Base-by-base conservation (phyloP, 208 protist species). In the Giardia duodenalis region DNA sequence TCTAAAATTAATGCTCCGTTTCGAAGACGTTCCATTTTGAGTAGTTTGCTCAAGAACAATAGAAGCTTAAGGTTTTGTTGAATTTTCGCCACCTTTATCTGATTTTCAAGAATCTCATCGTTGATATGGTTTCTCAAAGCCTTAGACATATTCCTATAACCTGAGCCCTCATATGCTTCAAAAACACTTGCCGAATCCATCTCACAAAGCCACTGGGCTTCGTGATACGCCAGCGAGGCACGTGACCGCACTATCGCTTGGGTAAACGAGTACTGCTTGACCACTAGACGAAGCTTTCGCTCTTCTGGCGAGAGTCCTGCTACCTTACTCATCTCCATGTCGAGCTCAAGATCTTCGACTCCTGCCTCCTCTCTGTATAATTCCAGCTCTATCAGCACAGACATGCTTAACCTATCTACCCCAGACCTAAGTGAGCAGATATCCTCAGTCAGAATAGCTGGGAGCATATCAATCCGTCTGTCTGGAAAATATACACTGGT, bases 401-500 rank as follows among this genome's bases (percentile, higher is more conserved):
- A 97, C 92, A 98, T 98, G 67, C 97, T 96, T 93, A 97, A 97
- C 67, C 97, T 94, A 47, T 98, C 97, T 43, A 97, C 96, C 0
- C 95, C 94, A 67, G 95, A 95, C 43, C 96, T 94, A 0, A 99
- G 94, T 4, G 97, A 98, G 94, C 97, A 98, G 30, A 98, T 92
- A 88, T 98, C 97, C 92, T 98, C 97, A 0, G 96, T 97, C 1
- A 99, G 94, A 0, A 98, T 92, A 92, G 97, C 95, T 2, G 98
- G 98, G 4, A 99, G 94, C 98, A 99, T 99, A 94, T 98, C 97
- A 92, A 98, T 98, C 93, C 97, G 95, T 57, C 96, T 94, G 92
- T 98, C 97, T 4, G 97, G 96, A 44, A 99, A 93, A 93, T 99
- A 99, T 44, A 98, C 96, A 47, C 97, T 97, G 0, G 97, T 98